Evolutionary conservation across 305 asterid species (phyloP).

Genomic region (Striga hermonthica): DNA sequence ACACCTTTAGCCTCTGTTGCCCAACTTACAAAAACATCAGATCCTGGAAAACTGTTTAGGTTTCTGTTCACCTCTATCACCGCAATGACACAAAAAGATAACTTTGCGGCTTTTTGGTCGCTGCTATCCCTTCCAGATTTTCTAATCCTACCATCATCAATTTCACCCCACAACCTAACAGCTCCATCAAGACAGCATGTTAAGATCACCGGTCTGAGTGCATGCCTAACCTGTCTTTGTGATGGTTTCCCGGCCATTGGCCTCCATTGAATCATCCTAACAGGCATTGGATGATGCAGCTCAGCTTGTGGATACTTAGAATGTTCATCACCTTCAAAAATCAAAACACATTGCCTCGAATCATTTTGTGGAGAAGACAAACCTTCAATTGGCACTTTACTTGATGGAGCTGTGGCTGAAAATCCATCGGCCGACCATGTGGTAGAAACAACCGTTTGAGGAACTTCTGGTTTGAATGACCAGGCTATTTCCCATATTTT

Average conservation of each 20-base stretch:
- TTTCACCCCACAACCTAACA: slow-evolving; percentile 92
- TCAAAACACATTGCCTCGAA: slow-evolving; percentile 54
- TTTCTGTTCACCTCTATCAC: slow-evolving; percentile 75
- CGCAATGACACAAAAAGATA: slow-evolving; percentile 67
- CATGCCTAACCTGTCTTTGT: slow-evolving; percentile 43
- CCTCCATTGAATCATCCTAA: slow-evolving; percentile 91
- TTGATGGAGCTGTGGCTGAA: slow-evolving; percentile 73
- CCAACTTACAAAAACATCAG: slow-evolving; percentile 69
- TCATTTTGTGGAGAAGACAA: slow-evolving; percentile 42
- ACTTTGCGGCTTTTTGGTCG: slow-evolving; percentile 51
- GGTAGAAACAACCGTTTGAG: slow-evolving; percentile 77
- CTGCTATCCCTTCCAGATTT: slow-evolving; percentile 57
- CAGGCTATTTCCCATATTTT: slow-evolving; percentile 86
- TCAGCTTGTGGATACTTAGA: slow-evolving; percentile 47
- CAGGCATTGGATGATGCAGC: slow-evolving; percentile 78
- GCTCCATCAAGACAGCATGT: slow-evolving; percentile 89
- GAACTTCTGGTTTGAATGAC: slow-evolving; percentile 70
- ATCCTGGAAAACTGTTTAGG: slow-evolving; percentile 63
- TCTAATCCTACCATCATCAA: slow-evolving; percentile 74
- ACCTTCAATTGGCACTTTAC: slow-evolving; percentile 38
- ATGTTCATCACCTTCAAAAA: slow-evolving; percentile 52
- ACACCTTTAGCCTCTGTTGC: slow-evolving; percentile 65
- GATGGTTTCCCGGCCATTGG: slow-evolving; percentile 64
- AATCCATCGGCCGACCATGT: slow-evolving; percentile 72
- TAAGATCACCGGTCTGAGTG: slow-evolving; percentile 61